Base-by-base conservation (phyloP, 805 yeast genomes). In the Hanseniaspora taiwanica region DNA sequence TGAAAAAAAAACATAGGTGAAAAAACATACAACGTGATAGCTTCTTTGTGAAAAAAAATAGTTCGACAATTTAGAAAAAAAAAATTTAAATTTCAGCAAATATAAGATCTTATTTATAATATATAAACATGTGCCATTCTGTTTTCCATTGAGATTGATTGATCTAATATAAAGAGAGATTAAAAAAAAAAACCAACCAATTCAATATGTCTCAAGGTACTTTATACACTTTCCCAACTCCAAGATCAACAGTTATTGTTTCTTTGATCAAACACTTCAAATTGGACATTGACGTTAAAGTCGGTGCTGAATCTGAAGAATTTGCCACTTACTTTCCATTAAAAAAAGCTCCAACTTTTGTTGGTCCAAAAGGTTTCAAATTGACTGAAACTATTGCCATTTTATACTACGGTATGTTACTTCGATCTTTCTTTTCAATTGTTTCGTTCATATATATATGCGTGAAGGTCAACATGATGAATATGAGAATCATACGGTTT, bases 351-450 rank as follows among this genome's bases (percentile, higher is more conserved):
- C 91, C 93, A 62, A 74, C 83, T 46, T 78, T 78, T 51, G 51
- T 72, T 59, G 86, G 83, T 44, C 77, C 80, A 55, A 72, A 80
- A 58, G 86, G 87, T 46, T 75, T 66, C 70, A 77, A 78, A 60
- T 66, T 81, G 58, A 68, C 72, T 49, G 89, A 81, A 71, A 66
- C 64, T 42, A 65, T 76, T 52, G 87, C 93, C 48, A 61, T 80
- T 53, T 50, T 68, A 47, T 56, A 68, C 59, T 76, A 80, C 68
- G 43, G 57, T 53, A 53, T 52, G 57, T 49, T 44, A 14, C 21
- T 20, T 8, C 16, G n/a, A 13, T 8, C n/a, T 23, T 5, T 25
- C 14, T 14, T 25, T 25, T 25, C n/a, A 7, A 13, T 25, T 5
- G n/a, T n/a, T n/a, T n/a, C n/a, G n/a, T n/a, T n/a, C n/a, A n/a